Evolutionary conservation across 306 rosid species (phyloP), one percentile per base, ranked within the genome.

Genomic region (Medicago arabica): DNA sequence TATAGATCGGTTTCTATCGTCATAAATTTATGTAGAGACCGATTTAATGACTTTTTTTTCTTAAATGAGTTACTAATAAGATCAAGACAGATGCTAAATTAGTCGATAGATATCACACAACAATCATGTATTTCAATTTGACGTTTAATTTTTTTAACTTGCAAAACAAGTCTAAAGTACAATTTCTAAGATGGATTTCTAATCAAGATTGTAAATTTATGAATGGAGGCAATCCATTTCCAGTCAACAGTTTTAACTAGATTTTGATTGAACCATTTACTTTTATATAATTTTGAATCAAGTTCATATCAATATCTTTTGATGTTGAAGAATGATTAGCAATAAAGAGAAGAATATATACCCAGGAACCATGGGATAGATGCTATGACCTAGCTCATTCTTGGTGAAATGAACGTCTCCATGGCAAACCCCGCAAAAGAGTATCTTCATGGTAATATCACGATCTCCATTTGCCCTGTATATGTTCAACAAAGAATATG

Each of bases 351-450:
- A 50, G 7, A 0, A 50, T 49, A 49, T 49, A 11, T 60, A 60
- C 28, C 23, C 77, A 7, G 77, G 77, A 57, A 73, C 77, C 10
- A 60, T 11, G 12, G 77, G 77, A 47, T 59, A 59, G 17, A 44
- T 10, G 57, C 23, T 73, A 4, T 8, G 4, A 2, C 77, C 77
- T 7, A 11, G 2, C 2, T 73, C 77, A 25, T 73, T 16, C 31
- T 73, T 73, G 16, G 36, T 11, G n/a, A 8, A 4, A 60, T 73
- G 77, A 58, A 73, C 31, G 10, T 73, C 69, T 0, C 17, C 25
- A 8, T 73, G 77, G 59, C 77, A 59, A 21, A 73, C 60, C 58
- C 77, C 57, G 6, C 77, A 73, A 41, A 59, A 73, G 17, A 73
- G 69, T 60, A 73, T 44, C 68, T 59, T 73, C 1, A 73, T 4